Conservation (phyloP, 2,329 filamentous ascomycete genomes). For the Corynespora cassiicola region DNA sequence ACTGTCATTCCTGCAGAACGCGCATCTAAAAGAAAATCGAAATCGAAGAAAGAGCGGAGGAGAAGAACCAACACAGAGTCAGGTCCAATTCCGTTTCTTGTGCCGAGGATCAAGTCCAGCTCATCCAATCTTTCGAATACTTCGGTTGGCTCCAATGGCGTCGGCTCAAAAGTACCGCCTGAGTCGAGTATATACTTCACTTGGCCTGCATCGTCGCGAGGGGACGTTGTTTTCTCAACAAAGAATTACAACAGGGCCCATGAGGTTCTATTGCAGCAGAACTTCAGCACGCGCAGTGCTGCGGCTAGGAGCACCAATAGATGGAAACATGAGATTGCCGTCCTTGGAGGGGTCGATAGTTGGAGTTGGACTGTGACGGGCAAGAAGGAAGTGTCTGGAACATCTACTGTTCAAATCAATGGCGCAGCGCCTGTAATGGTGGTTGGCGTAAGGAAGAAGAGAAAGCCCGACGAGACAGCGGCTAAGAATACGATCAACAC, state of each 20-base stretch:
- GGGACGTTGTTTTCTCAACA: conserved; percentile 68
- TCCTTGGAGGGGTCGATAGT: conserved; percentile 36
- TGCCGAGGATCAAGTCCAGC: conserved; percentile 69
- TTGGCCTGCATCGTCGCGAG: conserved; percentile 69
- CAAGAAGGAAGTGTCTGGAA: conserved; percentile 21
- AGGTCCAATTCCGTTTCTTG: conserved; percentile 68
- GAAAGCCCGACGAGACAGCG: conserved; percentile 32
- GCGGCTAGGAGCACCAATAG: conserved; percentile 70
- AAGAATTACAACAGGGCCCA: conserved; percentile 70
- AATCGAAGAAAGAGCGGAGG: conserved; percentile 20
- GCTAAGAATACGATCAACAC: conserved; percentile 7
- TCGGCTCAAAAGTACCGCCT: conserved; percentile 51
- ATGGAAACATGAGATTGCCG: conserved; percentile 73
- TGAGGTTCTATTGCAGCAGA: conserved; percentile 74
- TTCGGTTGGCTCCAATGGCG: conserved; percentile 52
- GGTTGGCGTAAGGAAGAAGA: conserved; percentile 43
- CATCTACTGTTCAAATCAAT: conserved; percentile 4
- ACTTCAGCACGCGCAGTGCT: conserved; percentile 72
- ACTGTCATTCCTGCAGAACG: conserved; percentile 4
- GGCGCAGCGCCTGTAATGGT: conserved; percentile 26
- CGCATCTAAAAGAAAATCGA: conserved; percentile 17
- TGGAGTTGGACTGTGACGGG: conserved; percentile 39
- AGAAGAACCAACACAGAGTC: conserved; percentile 39
- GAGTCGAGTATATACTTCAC: conserved; percentile 67
- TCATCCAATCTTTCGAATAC: conserved; percentile 47